phyloP scores from a whole-genome alignment of 495 filamentous ascomycete species.

The Umbilicaria muhlenbergii region DNA sequence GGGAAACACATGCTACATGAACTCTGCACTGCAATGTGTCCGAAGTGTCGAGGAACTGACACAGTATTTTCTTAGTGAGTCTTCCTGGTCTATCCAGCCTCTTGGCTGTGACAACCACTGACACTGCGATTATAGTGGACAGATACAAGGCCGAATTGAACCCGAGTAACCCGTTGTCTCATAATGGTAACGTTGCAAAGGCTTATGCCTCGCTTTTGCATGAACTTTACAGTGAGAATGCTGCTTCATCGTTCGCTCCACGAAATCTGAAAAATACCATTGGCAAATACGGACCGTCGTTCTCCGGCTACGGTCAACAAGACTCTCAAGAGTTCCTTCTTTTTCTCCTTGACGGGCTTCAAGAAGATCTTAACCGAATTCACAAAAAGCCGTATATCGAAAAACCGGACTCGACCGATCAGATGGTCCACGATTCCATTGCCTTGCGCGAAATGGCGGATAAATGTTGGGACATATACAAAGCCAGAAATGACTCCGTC shows the following conservation, averaged over 20 bases:
- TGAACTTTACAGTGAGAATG: constrained; percentile 50
- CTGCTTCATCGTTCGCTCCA: constrained; percentile 50
- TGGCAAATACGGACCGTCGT: constrained; percentile 62
- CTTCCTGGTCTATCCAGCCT: neutral
- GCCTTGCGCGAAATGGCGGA: constrained; percentile 70
- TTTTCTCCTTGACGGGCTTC: constrained; percentile 84
- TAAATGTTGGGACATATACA: constrained; percentile 81
- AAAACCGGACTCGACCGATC: constrained; percentile 94
- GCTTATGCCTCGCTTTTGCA: constrained; percentile 61
- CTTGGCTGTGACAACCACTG: constrained; percentile 11
- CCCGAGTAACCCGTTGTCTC: constrained; percentile 62
- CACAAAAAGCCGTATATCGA: constrained; percentile 94
- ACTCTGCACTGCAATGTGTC: constrained; percentile 88
- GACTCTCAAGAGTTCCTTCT: constrained; percentile 97
- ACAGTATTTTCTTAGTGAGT: constrained; percentile 66
- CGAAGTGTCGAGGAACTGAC: constrained; percentile 83
- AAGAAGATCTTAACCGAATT: constrained; percentile 88
- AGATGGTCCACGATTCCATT: constrained; percentile 72
- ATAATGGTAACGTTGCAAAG: constrained; percentile 68
- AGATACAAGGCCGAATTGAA: constrained; percentile 70
- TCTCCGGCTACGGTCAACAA: constrained; percentile 91
- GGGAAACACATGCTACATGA: constrained; percentile 98
- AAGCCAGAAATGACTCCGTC: constrained; percentile 83
- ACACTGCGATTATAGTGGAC: constrained; percentile 29
- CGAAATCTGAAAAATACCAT: constrained; percentile 65